A percentile compares a stretch with the other conserved stretches of the same genome.
Evolutionary conservation across 805 yeast genomes (phyloP).

Genomic region (Saturnispora diversa): DNA sequence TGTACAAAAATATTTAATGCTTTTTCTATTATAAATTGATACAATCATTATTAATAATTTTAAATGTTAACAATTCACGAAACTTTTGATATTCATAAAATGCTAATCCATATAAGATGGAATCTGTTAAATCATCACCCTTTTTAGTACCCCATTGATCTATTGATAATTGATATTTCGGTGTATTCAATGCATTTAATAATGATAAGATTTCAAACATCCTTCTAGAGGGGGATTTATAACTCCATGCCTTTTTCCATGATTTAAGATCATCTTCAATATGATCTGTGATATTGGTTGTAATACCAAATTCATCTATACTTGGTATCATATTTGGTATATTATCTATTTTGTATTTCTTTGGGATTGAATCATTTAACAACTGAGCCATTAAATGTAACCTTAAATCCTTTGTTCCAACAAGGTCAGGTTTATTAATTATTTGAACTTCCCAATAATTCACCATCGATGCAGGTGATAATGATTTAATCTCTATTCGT

Average conservation of each 20-base stretch:
- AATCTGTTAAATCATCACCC: constrained; percentile 60
- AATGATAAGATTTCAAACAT: constrained; percentile 23
- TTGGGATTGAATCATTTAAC: constrained; percentile 5
- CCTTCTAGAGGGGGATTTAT: constrained; percentile 18
- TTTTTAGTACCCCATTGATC: constrained; percentile 28
- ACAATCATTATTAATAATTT: no score
- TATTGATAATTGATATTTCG: constrained; percentile 10
- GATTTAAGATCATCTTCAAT: not conserved
- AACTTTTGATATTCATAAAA: constrained; percentile 37
- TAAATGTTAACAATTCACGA: constrained; percentile 6
- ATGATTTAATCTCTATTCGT: constrained; percentile 1
- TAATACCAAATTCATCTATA: not conserved
- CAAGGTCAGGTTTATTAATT: not conserved
- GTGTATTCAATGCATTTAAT: constrained; percentile 18
- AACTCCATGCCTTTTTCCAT: constrained; percentile 14
- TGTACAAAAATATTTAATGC: not conserved
- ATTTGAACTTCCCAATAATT: constrained; percentile 22
- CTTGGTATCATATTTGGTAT: not conserved
- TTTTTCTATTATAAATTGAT: not conserved
- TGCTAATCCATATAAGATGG: constrained; percentile 52
- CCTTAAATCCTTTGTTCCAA: constrained; percentile 11
- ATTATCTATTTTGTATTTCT: not conserved
- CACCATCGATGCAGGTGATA: constrained; percentile 23
- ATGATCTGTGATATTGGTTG: constrained; percentile 5
- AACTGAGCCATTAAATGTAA: constrained; percentile 8